These are phyloP conservation scores for Dioscorea dumetorum DNA, from an alignment of 106 monocot species.

Conservation along the genomic window DNA sequence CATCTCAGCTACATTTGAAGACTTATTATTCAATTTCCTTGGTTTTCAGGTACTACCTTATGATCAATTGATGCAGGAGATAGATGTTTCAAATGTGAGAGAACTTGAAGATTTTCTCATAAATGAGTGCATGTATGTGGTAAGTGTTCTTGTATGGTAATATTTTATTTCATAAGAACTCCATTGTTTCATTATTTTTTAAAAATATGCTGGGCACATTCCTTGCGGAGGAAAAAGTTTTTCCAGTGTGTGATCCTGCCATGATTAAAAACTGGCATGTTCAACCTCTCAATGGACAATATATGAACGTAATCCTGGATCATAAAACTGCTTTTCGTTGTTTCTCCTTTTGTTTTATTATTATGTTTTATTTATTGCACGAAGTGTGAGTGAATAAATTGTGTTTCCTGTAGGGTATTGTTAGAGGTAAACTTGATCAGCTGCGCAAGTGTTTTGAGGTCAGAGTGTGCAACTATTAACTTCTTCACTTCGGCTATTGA, in stretches of 20 bases:
- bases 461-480: conserved; percentile 1
- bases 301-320: no score
- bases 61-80: conserved; percentile 82
- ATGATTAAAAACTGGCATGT: no score
- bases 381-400: background rate
- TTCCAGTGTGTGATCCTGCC: no score
- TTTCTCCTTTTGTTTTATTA: conserved; percentile 1
- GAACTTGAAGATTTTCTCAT: conserved; percentile 99
- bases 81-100: conserved; percentile 96
- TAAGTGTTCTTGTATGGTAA: conserved; percentile 22
- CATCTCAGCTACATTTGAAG: background rate
- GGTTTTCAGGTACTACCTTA: conserved; percentile 67
- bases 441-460: conserved; percentile 98
- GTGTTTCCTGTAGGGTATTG: conserved; percentile 63
- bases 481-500: background rate
- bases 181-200: no score
- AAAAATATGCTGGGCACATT: no score
- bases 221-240: no score
- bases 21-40: background rate
- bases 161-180: no score
- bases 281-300: no score
- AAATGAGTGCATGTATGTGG: conserved; percentile 98
- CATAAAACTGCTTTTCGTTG: no score
- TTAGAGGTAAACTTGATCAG: conserved; percentile 97
- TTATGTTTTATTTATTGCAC: background rate